These are phyloP conservation scores for Hericium coralloides DNA, from an alignment of 768 basidiomycete species.

Conservation along the genomic window DNA sequence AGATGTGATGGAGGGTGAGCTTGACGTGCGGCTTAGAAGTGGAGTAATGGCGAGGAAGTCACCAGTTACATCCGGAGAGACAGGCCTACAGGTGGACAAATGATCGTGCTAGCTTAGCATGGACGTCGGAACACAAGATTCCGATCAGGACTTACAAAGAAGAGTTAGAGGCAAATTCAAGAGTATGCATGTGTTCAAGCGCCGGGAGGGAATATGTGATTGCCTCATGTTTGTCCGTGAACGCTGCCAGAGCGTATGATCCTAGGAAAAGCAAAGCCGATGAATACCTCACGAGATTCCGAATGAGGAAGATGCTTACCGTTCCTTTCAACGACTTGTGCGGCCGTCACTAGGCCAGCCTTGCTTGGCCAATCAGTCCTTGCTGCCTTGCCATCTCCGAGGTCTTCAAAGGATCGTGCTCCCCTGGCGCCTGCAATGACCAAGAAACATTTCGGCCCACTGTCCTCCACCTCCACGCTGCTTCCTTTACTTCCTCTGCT, in stretches of 20 bases:
- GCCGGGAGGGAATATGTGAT: constrained; percentile 56
- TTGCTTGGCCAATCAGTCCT: constrained; percentile 58
- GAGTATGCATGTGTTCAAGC: constrained; percentile 46
- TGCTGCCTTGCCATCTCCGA: constrained; percentile 57
- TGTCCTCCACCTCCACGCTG: constrained; percentile 15
- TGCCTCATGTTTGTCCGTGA: constrained; percentile 40
- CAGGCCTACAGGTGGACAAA: constrained; percentile 20
- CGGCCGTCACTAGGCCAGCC: constrained; percentile 37
- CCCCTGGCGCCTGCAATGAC: constrained; percentile 51
- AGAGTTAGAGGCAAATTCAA: constrained; percentile 6
- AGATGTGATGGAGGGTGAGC: not conserved
- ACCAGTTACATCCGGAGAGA: constrained; percentile 17
- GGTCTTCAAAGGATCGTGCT: constrained; percentile 43
- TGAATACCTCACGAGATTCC: not conserved
- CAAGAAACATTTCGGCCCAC: constrained; percentile 31
- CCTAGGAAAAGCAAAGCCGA: constrained; percentile 30
- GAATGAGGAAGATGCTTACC: constrained; percentile 27
- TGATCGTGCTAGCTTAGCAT: not conserved
- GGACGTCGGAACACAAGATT: not conserved
- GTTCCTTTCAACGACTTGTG: constrained; percentile 50
- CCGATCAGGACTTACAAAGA: constrained; percentile 3
- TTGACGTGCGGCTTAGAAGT: not conserved
- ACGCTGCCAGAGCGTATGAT: constrained; percentile 40
- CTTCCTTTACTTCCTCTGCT: not conserved
- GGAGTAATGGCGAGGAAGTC: constrained; percentile 12